Evolutionary conservation across 495 filamentous ascomycete genomes (phyloP), one percentile per base, ranked within the genome.

Genomic region (Amniculicola lignicola): DNA sequence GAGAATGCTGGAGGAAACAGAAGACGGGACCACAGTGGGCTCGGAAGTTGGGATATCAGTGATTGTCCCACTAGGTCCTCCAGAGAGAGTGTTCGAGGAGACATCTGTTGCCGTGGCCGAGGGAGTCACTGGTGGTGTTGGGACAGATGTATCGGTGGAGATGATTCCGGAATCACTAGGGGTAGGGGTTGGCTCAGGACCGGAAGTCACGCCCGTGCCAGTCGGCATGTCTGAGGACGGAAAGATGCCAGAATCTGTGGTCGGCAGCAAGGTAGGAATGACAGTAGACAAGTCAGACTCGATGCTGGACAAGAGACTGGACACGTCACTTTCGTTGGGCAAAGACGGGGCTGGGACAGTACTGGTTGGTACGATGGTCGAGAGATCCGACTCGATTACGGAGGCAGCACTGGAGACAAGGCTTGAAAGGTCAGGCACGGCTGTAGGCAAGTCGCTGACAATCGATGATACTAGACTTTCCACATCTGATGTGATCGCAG

Each of bases 381-480:
- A 63, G 3, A 60, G 24, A 24, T 52, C 53, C 24, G 52, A 42
- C 2, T 14, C 21, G 14, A 44, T 36, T 15, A 15, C 16, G 59
- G 40, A 25, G 5, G 25, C 11, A 2, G 33, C 11, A 4, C 24
- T 43, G 15, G 40, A 48, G 21, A 49, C 18, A n/a, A 51, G 11
- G 23, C 47, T 57, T 3, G 58, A 28, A 5, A 61, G 2, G 44
- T 52, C 36, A 4, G 57, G 42, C 7, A 49, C 16, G 4, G 40
- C 39, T 24, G 45, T 51, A 22, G 62, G 44, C n/a, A 51, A 15
- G 0, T 14, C 36, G 16, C 42, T 57, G 14, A 18, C 43, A 10
- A 55, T 53, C n/a, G 64, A 67, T 16, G 64, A 55, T 0, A 61
- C 49, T 2, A 63, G 19, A 29, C 53, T 59, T 9, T 45, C 47